phyloP scores from a whole-genome alignment of 2,329 filamentous ascomycete species.

The Blastomyces silverae region DNA sequence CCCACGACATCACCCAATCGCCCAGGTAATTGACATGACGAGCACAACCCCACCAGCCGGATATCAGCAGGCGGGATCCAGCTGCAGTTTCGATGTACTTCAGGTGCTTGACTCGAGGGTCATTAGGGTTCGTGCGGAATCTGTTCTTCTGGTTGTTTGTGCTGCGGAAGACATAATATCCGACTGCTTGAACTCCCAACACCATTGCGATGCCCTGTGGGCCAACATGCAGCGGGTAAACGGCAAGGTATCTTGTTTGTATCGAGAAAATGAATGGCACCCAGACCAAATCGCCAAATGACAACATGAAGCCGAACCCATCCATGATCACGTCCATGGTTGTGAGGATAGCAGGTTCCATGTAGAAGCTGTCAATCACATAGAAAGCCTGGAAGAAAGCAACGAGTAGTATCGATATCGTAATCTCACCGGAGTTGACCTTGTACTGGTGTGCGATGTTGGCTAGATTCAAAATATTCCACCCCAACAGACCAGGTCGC shows the following conservation, averaged over 20 bases:
- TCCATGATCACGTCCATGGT: conserved; percentile 93
- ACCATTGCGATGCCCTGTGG: conserved; percentile 58
- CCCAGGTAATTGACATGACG: conserved; percentile 24
- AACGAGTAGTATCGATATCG: conserved; percentile 77
- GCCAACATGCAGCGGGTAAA: conserved; percentile 75
- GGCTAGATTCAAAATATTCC: conserved; percentile 76
- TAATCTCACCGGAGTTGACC: conserved; percentile 65
- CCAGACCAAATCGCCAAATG: conserved; percentile 90
- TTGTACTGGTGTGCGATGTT: conserved; percentile 85
- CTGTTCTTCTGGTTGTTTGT: conserved; percentile 92
- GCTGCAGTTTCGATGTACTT: conserved; percentile 69
- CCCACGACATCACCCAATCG: conserved; percentile 21
- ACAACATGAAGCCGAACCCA: conserved; percentile 90
- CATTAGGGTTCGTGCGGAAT: conserved; percentile 80
- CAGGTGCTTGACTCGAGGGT: conserved; percentile 71
- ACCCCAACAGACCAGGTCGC: conserved; percentile 84
- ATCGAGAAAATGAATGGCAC: conserved; percentile 82
- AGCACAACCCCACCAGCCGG: conserved; percentile 22
- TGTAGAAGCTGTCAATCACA: conserved; percentile 74
- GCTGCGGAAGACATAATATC: conserved; percentile 90
- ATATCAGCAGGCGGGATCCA: conserved; percentile 18
- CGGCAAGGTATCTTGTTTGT: conserved; percentile 75
- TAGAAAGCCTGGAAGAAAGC: conserved; percentile 73
- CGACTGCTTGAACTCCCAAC: conserved; percentile 58
- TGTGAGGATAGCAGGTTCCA: conserved; percentile 81